Evolutionary conservation across 495 filamentous ascomycete genomes (phyloP).

Genomic region (Trypethelium eluteriae): DNA sequence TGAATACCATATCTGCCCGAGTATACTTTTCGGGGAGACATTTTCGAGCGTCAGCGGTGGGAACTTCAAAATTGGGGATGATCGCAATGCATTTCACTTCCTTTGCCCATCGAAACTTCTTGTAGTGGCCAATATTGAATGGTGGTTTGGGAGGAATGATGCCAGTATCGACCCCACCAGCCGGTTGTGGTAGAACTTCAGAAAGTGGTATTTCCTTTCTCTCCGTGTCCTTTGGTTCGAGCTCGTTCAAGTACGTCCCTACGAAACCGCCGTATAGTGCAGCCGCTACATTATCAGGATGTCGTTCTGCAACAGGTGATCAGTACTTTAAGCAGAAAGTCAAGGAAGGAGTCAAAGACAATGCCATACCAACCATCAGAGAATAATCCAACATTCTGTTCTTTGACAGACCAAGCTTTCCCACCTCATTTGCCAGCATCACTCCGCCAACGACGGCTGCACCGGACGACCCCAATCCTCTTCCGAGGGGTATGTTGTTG

Average conservation of each 20-base stretch:
- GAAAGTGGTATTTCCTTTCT: constrained; percentile 89
- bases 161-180: constrained; percentile 82
- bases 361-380: constrained; percentile 57
- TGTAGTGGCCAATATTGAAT: constrained; percentile 80
- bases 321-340: neutral
- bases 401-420: constrained; percentile 66
- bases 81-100: constrained; percentile 94
- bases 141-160: constrained; percentile 79
- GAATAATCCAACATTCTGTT: constrained; percentile 88
- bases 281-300: constrained; percentile 94
- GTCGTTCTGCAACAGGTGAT: constrained; percentile 51
- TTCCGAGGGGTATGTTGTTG: constrained; percentile 85
- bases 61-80: constrained; percentile 87
- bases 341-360: too few relatives aligned
- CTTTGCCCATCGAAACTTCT: constrained; percentile 80
- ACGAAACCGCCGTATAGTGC: constrained; percentile 95
- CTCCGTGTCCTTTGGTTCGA: constrained; percentile 74
- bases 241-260: constrained; percentile 85
- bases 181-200: constrained; percentile 80
- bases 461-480: constrained; percentile 85
- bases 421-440: constrained; percentile 81
- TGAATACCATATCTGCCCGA: constrained; percentile 80
- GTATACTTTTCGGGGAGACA: constrained; percentile 72
- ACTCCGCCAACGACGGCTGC: constrained; percentile 94
- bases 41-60: constrained; percentile 76